Conservation (phyloP, 805 yeast genomes). For the Candida quercuum region DNA sequence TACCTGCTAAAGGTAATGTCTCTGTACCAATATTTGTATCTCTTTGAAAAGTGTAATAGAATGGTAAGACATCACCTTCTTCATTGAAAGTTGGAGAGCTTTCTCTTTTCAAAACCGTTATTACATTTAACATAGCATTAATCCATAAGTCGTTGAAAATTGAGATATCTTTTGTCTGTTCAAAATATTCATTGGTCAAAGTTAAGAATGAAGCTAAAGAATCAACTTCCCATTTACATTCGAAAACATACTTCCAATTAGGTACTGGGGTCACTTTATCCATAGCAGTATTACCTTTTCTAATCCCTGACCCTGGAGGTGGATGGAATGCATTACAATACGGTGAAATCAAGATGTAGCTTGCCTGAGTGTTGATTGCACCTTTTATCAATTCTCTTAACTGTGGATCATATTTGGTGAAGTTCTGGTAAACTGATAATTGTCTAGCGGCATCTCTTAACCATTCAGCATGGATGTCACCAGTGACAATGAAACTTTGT, state of each 20-base stretch:
- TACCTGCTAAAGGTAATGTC: slow-evolving; percentile 71
- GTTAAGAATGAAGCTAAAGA: slow-evolving; percentile 80
- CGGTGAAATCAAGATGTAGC: slow-evolving; percentile 56
- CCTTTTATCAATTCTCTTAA: slow-evolving; percentile 58
- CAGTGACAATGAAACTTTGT: slow-evolving; percentile 78
- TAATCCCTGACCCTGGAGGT: slow-evolving; percentile 44
- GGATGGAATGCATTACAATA: slow-evolving; percentile 94
- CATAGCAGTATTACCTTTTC: slow-evolving; percentile 42
- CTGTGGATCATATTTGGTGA: slow-evolving; percentile 44
- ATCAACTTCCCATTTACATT: slow-evolving; percentile 87
- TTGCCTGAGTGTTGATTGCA: slow-evolving; percentile 76
- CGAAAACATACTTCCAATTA: slow-evolving; percentile 69
- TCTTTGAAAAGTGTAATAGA: slow-evolving; percentile 65
- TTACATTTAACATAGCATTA: slow-evolving; percentile 46
- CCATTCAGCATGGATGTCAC: slow-evolving; percentile 95
- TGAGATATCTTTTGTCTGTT: slow-evolving; percentile 44
- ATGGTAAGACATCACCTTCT: slow-evolving; percentile 33
- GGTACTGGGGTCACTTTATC: slow-evolving; percentile 70
- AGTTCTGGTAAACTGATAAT: slow-evolving; percentile 65
- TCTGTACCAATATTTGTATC: slow-evolving; percentile 74
- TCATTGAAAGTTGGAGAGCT: slow-evolving; percentile 54
- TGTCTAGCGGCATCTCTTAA: slow-evolving; percentile 83
- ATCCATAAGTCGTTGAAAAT: slow-evolving; percentile 48
- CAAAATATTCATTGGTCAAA: slow-evolving; percentile 64
- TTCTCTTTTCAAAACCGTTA: slow-evolving; percentile 54